Percentiles rank a stretch among this genome's conserved stretches.
Evolutionary conservation across 1,284 basidiomycete genomes (phyloP).

Genomic region (Phlebopus sp.): DNA sequence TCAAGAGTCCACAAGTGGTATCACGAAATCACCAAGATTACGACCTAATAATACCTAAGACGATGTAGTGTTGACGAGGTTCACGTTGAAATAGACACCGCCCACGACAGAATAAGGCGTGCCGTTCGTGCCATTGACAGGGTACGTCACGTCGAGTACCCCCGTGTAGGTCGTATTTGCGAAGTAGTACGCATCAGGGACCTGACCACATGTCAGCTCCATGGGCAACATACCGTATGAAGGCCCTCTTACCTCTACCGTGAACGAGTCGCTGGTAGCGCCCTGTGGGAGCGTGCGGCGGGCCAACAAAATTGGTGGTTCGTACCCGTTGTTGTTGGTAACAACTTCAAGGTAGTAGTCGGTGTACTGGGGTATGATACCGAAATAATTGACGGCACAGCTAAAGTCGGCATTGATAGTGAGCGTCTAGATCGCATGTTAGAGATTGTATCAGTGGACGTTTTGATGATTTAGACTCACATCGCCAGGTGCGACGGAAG

Average conservation of each 20-base stretch:
- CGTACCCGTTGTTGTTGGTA: conserved; percentile 29
- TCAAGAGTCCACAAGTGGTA: too few species aligned
- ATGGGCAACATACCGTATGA: too few species aligned
- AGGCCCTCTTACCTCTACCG: conserved; percentile 14
- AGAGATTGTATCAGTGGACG: neutral
- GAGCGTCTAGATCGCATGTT: conserved; percentile 16
- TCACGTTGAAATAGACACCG: conserved; percentile 14
- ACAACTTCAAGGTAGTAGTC: conserved; percentile 36
- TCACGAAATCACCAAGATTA: too few species aligned
- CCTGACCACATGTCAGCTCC: conserved; percentile 8
- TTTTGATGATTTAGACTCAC: conserved; percentile 14
- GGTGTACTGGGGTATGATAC: conserved; percentile 22
- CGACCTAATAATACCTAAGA: conserved; percentile 2
- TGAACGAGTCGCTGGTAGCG: conserved; percentile 16
- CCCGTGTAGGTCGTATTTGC: conserved; percentile 24
- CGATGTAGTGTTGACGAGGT: conserved; percentile 12
- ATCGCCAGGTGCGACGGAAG: conserved; percentile 23
- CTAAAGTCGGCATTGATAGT: conserved; percentile 25
- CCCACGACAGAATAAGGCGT: conserved; percentile 26
- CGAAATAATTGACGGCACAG: conserved; percentile 24
- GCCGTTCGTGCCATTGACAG: conserved; percentile 20
- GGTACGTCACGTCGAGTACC: conserved; percentile 24
- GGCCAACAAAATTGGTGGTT: conserved; percentile 30
- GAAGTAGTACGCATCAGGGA: conserved; percentile 29
- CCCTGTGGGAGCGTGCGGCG: conserved; percentile 17